Base-by-base conservation (phyloP, 2,329 filamentous ascomycete species). In the Diaporthe caulivora region DNA sequence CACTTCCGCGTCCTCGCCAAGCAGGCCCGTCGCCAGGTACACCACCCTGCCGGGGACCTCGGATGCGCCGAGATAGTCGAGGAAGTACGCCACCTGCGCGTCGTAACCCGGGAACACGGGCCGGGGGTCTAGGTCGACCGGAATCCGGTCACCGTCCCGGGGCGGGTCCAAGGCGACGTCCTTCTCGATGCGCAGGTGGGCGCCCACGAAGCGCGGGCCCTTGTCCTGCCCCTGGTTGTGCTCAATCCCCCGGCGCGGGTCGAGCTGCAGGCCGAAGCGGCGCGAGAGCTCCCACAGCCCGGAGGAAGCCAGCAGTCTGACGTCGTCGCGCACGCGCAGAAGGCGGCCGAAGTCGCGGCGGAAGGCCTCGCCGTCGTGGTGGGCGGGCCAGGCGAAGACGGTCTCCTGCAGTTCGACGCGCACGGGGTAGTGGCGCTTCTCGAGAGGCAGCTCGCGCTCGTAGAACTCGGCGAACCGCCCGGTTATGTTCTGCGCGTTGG, bases 21-120 rank as follows among this genome's bases (percentile, higher is more conserved):
- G 53, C 42, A 75, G 67, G 15, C 85, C 85, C 1, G 84, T 84
- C 15, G 85, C 85, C 17, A 86, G 81, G 77, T 85, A 88, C 1
- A 85, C 81, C 17, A 85, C 68, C 77, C 70, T 1, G 82, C 76
- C 4, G 79, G 78, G 51, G 78, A 76, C 62, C 76, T 65, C 21
- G 72, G 71, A 21, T 31, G 47, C 15, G 26, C 17, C 37, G 29
- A 83, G 74, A 72, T 78, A 81, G 57, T 78, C 74, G 26, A 84
- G 76, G 73, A 80, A 80, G 68, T 81, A 78, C 8, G 77, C 77
- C 2, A 80, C 78, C 77, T 84, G 82, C 37, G 75, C 76, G 11
- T 78, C 75, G 75, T 81, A 84, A n/a, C 76, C 64, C 6, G 80
- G 81, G 55, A 81, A 79, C n/a, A 74, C 67, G 24, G 24, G 44